Conservation (phyloP, 768 basidiomycete species). For the Psilocybe sp. region DNA sequence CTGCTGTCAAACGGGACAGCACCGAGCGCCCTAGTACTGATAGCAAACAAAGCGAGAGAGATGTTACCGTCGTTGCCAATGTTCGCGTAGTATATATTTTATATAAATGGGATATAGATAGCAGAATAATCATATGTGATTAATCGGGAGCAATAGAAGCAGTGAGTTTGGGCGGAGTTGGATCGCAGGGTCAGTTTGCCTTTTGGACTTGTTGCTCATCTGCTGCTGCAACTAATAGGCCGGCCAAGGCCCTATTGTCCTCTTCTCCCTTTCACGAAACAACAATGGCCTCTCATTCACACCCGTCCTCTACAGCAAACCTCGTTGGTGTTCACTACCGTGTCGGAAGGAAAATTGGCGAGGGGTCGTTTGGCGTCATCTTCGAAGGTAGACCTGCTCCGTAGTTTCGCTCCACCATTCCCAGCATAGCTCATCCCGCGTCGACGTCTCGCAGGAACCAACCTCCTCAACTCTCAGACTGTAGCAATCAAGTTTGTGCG, state of each 20-base stretch:
- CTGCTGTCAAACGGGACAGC: constrained; percentile 10
- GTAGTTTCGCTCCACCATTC: background rate
- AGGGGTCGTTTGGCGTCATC: constrained; percentile 97
- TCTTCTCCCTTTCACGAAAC: constrained; percentile 12
- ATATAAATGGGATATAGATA: background rate
- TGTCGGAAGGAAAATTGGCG: constrained; percentile 98
- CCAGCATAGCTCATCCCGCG: background rate
- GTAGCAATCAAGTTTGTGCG: constrained; percentile 99
- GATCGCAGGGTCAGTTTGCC: constrained; percentile 18
- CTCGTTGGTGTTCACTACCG: constrained; percentile 96
- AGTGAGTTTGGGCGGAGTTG: constrained; percentile 31
- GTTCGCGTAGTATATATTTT: too few species aligned
- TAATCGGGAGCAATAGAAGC: constrained; percentile 5
- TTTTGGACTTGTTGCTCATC: constrained; percentile 24
- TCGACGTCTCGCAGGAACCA: constrained; percentile 64
- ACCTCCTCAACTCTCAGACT: constrained; percentile 96
- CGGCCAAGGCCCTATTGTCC: constrained; percentile 18
- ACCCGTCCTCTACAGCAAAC: constrained; percentile 63
- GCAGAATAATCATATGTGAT: background rate
- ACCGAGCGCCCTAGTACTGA: background rate
- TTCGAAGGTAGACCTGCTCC: constrained; percentile 62
- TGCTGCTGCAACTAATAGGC: constrained; percentile 23
- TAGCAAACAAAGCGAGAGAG: background rate
- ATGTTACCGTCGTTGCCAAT: background rate
- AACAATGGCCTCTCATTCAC: constrained; percentile 57